Conservation (phyloP, 345 rosid genomes). For the Isatis tinctoria region DNA sequence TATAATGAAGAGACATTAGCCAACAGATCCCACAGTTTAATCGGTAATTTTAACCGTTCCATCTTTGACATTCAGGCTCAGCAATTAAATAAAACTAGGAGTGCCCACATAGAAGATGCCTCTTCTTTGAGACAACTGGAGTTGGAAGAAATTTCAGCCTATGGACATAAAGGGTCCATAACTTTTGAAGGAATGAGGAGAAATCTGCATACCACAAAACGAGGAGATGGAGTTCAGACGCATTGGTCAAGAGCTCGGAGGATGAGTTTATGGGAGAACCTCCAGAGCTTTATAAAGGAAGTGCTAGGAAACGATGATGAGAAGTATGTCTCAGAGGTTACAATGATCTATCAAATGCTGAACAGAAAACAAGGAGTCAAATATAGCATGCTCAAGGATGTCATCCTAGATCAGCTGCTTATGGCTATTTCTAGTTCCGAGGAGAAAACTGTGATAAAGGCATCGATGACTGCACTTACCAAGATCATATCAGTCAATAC, state of each 20-base stretch:
- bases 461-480: conserved; percentile 63
- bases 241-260: conserved; percentile 27
- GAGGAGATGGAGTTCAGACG: background rate
- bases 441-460: conserved; percentile 61
- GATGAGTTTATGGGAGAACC: conserved; percentile 43
- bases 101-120: conserved; percentile 28
- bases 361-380: conserved; percentile 55
- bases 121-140: conserved; percentile 23
- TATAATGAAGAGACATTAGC: conserved; percentile 27
- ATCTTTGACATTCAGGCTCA: conserved; percentile 38
- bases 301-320: conserved; percentile 48
- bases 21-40: conserved; percentile 29
- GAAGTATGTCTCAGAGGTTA: conserved; percentile 58
- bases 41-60: conserved; percentile 41
- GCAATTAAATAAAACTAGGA: conserved; percentile 13
- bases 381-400: conserved; percentile 60
- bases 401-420: conserved; percentile 67
- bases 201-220: conserved; percentile 18
- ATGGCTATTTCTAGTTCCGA: conserved; percentile 65
- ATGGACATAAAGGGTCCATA: conserved; percentile 39
- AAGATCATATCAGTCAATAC: conserved; percentile 50
- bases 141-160: conserved; percentile 33
- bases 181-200: conserved; percentile 32
- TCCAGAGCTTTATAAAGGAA: conserved; percentile 58
- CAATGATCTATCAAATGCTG: conserved; percentile 60